These are phyloP conservation scores for Acer campestre DNA, from an alignment of 345 rosid species.

Conservation along the genomic window DNA sequence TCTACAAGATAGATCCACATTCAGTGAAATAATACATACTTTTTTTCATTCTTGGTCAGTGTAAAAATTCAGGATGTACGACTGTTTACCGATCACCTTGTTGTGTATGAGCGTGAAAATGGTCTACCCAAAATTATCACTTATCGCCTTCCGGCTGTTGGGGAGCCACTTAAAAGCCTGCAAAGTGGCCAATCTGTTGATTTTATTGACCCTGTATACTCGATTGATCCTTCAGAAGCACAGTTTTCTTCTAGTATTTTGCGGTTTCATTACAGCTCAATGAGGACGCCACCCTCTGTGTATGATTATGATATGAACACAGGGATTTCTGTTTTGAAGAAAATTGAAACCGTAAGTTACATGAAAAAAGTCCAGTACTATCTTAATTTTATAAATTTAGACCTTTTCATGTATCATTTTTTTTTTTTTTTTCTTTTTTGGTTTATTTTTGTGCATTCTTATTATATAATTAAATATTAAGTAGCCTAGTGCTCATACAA, in stretches of 20 bases:
- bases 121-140: slow-evolving; percentile 67
- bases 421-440: neutral
- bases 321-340: slow-evolving; percentile 74
- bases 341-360: slow-evolving; percentile 71
- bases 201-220: slow-evolving; percentile 75
- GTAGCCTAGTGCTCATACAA: neutral
- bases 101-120: slow-evolving; percentile 74
- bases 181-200: slow-evolving; percentile 59
- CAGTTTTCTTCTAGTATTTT: slow-evolving; percentile 66
- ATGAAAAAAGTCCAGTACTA: neutral
- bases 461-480: neutral
- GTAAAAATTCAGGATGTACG: slow-evolving; percentile 75
- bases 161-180: slow-evolving; percentile 67
- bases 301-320: slow-evolving; percentile 81
- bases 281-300: slow-evolving; percentile 83
- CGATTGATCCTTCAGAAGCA: slow-evolving; percentile 53
- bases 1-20: neutral
- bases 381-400: neutral
- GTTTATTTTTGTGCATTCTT: neutral
- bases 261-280: slow-evolving; percentile 77
- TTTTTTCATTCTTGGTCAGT: slow-evolving; percentile 39
- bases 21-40: slow-evolving; percentile 19
- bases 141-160: slow-evolving; percentile 70
- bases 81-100: slow-evolving; percentile 81
- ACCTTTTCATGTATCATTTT: neutral